These are phyloP conservation scores for Secale cereale DNA, from an alignment of 176 grass and related monocot species.

Conservation along the genomic window DNA sequence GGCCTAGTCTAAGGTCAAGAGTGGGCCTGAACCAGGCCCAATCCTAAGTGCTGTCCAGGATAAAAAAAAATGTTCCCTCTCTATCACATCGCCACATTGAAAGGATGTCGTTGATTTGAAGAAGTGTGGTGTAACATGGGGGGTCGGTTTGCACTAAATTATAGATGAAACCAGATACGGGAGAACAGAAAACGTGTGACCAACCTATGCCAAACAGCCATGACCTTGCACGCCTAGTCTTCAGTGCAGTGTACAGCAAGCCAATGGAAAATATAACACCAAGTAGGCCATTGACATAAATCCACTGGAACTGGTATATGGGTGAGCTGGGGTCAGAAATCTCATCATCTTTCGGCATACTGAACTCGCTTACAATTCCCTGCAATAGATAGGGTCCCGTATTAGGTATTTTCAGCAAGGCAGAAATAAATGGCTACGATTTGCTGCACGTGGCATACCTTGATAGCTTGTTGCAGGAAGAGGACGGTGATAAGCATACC, in stretches of 20 bases:
- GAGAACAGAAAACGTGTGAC: neutral
- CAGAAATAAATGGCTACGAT: neutral
- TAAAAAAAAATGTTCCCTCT: neutral
- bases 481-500: constrained; percentile 95
- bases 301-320: constrained; percentile 66
- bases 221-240: constrained; percentile 64
- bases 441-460: constrained; percentile 35
- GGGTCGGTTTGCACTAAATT: neutral
- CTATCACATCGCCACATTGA: neutral
- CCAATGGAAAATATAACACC: constrained; percentile 80
- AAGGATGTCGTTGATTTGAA: neutral
- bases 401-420: neutral
- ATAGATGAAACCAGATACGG: neutral
- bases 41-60: neutral
- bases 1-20: neutral
- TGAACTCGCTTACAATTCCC: constrained; percentile 81
- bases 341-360: constrained; percentile 39
- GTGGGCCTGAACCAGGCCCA: neutral
- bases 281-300: constrained; percentile 80
- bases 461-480: constrained; percentile 90
- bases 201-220: constrained; percentile 77
- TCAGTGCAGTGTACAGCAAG: constrained; percentile 58
- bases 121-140: neutral
- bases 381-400: neutral
- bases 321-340: constrained; percentile 26